Conservation (phyloP, 2,329 filamentous ascomycete genomes). For the Zasmidium angulare region DNA sequence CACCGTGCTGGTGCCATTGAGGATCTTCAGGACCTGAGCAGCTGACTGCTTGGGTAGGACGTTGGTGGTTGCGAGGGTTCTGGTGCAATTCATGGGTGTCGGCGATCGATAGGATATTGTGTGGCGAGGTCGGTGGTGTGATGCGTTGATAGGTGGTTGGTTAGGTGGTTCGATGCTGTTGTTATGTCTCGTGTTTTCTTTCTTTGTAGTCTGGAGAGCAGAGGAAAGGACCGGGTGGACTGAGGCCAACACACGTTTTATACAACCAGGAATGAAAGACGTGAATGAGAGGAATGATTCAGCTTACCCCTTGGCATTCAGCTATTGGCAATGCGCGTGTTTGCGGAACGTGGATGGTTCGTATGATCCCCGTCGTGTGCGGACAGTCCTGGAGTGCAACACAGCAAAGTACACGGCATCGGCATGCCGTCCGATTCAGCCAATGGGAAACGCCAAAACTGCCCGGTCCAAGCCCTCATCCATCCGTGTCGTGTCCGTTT, state of each 20-base stretch:
- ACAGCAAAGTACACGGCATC: neutral
- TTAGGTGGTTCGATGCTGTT: too few species aligned
- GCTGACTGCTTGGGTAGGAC: constrained; percentile 39
- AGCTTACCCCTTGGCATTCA: neutral
- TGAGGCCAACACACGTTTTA: constrained; percentile 6
- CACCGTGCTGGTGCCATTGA: constrained; percentile 34
- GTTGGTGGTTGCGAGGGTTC: constrained; percentile 24
- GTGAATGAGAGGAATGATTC: neutral
- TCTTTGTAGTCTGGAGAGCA: neutral
- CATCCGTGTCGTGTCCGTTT: neutral
- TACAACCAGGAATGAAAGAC: constrained; percentile 3
- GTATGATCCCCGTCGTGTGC: neutral
- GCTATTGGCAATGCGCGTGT: neutral
- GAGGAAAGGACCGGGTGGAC: constrained; percentile 1
- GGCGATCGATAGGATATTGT: neutral
- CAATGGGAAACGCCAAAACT: neutral
- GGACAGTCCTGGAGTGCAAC: neutral
- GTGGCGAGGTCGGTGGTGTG: neutral
- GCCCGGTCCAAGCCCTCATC: neutral
- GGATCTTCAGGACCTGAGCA: constrained; percentile 37
- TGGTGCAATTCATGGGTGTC: constrained; percentile 29
- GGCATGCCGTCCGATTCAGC: neutral
- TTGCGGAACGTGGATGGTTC: neutral
- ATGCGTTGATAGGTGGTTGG: neutral
- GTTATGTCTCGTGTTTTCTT: neutral